Base-by-base conservation (phyloP, 2,329 filamentous ascomycete species). In the Thelonectria olida region DNA sequence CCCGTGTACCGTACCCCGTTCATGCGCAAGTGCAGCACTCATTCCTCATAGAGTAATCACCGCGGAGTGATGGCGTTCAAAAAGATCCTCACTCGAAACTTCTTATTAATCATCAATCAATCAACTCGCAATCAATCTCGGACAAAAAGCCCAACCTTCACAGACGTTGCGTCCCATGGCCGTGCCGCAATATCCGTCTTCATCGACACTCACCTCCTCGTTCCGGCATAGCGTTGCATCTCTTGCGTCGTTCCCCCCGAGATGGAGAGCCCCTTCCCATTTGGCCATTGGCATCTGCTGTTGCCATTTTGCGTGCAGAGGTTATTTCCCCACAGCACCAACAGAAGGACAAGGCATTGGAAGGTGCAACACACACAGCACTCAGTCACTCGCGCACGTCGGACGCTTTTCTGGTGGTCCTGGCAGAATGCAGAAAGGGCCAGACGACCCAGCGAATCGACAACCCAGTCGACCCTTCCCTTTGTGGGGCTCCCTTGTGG, bases 221-320 rank as follows among this genome's bases (percentile, higher is more conserved):
- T 66, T 63, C 54, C 41, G 68, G 67, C 58, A 61, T 72, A 72
- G 67, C 62, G 60, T 19, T 25, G 17, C 39, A 49, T 55, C 61
- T 17, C 38, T 52, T 36, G 34, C 48, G n/a, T n/a, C n/a, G n/a
- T n/a, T n/a, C n/a, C n/a, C n/a, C n/a, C n/a, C n/a, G n/a, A n/a
- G n/a, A n/a, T n/a, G n/a, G n/a, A n/a, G n/a, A n/a, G n/a, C n/a
- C n/a, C n/a, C n/a, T n/a, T n/a, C n/a, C n/a, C n/a, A n/a, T n/a
- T n/a, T n/a, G n/a, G n/a, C n/a, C n/a, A n/a, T n/a, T n/a, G n/a
- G n/a, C n/a, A n/a, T n/a, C n/a, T n/a, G n/a, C n/a, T n/a, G n/a
- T n/a, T n/a, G n/a, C n/a, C n/a, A n/a, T n/a, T n/a, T n/a, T n/a
- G n/a, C n/a, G n/a, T n/a, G n/a, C n/a, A n/a, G n/a, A n/a, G n/a